A percentile compares a stretch with the other conserved stretches of the same genome.
phyloP scores from a whole-genome alignment of 345 rosid species.

The Eucalyptus curtisii region DNA sequence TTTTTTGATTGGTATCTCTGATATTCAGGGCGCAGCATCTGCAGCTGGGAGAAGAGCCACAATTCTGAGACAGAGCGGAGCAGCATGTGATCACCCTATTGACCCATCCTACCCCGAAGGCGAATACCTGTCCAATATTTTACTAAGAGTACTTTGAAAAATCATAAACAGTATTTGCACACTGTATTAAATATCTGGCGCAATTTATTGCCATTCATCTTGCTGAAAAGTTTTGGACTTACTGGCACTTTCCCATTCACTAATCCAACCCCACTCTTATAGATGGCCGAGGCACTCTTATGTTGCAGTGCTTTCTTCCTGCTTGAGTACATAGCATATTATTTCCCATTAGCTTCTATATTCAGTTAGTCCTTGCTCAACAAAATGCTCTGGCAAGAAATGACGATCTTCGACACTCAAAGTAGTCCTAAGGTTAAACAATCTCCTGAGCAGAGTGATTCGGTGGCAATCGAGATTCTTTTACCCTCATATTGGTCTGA shows the following conservation, averaged over 20 bases:
- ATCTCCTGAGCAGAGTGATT: background rate
- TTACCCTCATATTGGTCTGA: background rate
- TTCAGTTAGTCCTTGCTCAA: background rate
- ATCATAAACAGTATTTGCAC: background rate
- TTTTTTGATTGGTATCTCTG: background rate
- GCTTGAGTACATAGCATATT: background rate
- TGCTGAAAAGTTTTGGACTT: background rate
- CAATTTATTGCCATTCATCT: background rate
- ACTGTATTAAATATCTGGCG: background rate
- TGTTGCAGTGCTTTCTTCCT: background rate
- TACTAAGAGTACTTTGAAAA: slow-evolving; percentile 38
- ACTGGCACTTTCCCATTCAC: background rate
- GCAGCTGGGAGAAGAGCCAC: slow-evolving; percentile 59
- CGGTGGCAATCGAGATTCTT: background rate
- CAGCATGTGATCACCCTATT: slow-evolving; percentile 82
- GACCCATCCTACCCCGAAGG: slow-evolving; percentile 90
- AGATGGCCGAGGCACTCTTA: background rate
- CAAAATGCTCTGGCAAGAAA: background rate
- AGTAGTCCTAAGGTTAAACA: background rate
- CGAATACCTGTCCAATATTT: slow-evolving; percentile 32
- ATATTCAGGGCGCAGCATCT: slow-evolving; percentile 50
- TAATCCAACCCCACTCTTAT: background rate
- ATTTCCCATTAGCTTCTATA: background rate
- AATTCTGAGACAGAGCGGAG: slow-evolving; percentile 52
- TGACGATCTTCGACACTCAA: background rate